Evolutionary conservation across 345 rosid genomes (phyloP).

Genomic region (Dipteronia sinensis): DNA sequence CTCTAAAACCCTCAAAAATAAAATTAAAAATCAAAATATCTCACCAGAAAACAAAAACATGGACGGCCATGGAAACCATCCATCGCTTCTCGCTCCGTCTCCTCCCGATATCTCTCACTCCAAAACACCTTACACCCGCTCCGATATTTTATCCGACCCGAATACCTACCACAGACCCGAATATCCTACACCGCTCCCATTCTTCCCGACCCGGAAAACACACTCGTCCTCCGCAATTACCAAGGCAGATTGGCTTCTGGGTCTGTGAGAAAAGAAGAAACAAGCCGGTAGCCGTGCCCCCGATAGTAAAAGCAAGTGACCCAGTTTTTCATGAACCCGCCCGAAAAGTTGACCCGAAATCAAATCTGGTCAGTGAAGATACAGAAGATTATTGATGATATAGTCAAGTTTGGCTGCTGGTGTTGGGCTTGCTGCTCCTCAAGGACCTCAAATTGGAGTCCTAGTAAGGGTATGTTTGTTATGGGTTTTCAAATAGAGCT

Average conservation of each 20-base stretch:
- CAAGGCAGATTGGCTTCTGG: conserved; percentile 91
- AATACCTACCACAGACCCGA: conserved; percentile 12
- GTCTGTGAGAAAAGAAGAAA: conserved; percentile 70
- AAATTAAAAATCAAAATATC: not conserved
- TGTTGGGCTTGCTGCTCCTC: too few species aligned
- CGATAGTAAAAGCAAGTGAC: conserved; percentile 71
- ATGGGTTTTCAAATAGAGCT: too few species aligned
- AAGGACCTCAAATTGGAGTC: too few species aligned
- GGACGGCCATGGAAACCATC: conserved; percentile 50
- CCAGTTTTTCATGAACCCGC: too few species aligned
- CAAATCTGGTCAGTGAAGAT: too few species aligned
- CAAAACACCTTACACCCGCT: conserved; percentile 25
- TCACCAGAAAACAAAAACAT: conserved; percentile 1
- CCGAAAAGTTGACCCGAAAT: too few species aligned
- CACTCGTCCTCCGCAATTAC: conserved; percentile 40
- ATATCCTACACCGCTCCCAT: not conserved
- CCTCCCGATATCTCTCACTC: conserved; percentile 41
- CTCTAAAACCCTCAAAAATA: not conserved
- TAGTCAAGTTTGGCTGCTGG: too few species aligned
- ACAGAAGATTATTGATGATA: too few species aligned
- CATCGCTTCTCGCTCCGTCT: conserved; percentile 56
- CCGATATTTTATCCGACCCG: conserved; percentile 25
- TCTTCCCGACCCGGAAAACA: conserved; percentile 27
- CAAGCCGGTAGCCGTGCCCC: conserved; percentile 53
- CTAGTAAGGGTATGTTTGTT: too few species aligned